Evolutionary conservation across 441 rosid species (phyloP).

Genomic region (Mallotus japonicus): DNA sequence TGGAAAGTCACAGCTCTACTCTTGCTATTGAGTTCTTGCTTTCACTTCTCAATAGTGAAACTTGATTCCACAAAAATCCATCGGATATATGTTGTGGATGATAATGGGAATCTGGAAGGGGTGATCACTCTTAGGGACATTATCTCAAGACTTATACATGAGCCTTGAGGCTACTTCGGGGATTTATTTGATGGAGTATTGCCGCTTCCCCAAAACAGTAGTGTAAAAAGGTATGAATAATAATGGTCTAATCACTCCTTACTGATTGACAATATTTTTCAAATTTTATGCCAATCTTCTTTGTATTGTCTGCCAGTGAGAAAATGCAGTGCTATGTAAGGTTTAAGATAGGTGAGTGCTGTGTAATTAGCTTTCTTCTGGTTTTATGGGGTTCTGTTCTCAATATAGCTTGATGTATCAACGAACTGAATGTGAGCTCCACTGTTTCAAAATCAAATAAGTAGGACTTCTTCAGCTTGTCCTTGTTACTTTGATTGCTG

Average conservation of each 20-base stretch:
- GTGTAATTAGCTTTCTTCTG: slow-evolving; percentile 27
- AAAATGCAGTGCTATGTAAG: slow-evolving; percentile 14
- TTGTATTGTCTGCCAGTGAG: slow-evolving; percentile 19
- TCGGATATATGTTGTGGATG: slow-evolving; percentile 76
- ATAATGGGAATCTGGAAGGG: slow-evolving; percentile 79
- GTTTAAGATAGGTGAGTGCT: slow-evolving; percentile 27
- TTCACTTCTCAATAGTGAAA: slow-evolving; percentile 35
- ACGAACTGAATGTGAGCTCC: background rate
- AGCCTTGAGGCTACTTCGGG: slow-evolving; percentile 91
- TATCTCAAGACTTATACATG: slow-evolving; percentile 85
- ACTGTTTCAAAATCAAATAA: slow-evolving; percentile 15
- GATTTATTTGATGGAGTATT: slow-evolving; percentile 93
- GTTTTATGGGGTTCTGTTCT: slow-evolving; percentile 12
- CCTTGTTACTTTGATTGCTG: background rate
- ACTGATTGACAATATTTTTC: slow-evolving; percentile 15
- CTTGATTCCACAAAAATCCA: slow-evolving; percentile 70
- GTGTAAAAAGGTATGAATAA: slow-evolving; percentile 38
- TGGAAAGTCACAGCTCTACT: too few relatives aligned
- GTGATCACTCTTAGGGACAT: slow-evolving; percentile 89
- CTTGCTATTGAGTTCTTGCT: too few relatives aligned
- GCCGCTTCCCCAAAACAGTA: slow-evolving; percentile 69
- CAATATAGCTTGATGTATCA: slow-evolving; percentile 26
- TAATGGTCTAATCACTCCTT: background rate
- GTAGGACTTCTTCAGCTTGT: background rate
- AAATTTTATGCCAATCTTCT: slow-evolving; percentile 7